Base-by-base conservation (phyloP, 441 rosid genomes). In the Viola pubescens region DNA sequence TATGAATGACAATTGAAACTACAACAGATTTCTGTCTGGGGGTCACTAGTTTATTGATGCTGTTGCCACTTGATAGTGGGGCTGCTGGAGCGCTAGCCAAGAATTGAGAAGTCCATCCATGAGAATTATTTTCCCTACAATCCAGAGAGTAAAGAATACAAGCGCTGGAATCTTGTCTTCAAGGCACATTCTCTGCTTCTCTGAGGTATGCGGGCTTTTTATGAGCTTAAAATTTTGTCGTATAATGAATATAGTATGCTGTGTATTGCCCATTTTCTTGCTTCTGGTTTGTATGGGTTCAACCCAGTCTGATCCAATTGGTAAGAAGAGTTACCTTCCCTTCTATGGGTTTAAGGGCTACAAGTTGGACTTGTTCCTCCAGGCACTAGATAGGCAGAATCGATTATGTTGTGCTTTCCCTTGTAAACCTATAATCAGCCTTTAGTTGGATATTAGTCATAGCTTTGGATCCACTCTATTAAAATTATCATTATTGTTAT, bases 51-150 rank as follows among this genome's bases (percentile, higher is more conserved):
- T 57, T 39, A 45, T 65, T 56, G 41, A 63, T 72, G 52, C 49
- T 67, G 34, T 26, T 26, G 34, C 34, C 34, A 26, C 43, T 62
- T 68, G 53, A 64, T 82, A 89, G 98, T 92, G 98, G 98, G 96
- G 94, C 74, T 74, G 85, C 73, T 87, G 97, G 98, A 92, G 81
- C 73, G 82, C 87, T 59, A 78, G 84, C 67, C 90, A 89, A 73
- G 98, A 89, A 80, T 65, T 72, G 65, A 80, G 75, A 74, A 74
- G 73, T 69, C 98, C 96, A 56, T 89, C 92, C 52, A 67, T 92
- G 47, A 66, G 75, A 73, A 79, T 89, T 51, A 64, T 87, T 68
- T 92, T 87, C 58, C 98, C 97, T 52, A 88, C 97, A 47, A 86
- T 91, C 52, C 86, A 84, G 59, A 82, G 86, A 65, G 94, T 82